These are phyloP conservation scores for Blastosporella zonata DNA, from an alignment of 1,284 basidiomycete species.

Conservation along the genomic window DNA sequence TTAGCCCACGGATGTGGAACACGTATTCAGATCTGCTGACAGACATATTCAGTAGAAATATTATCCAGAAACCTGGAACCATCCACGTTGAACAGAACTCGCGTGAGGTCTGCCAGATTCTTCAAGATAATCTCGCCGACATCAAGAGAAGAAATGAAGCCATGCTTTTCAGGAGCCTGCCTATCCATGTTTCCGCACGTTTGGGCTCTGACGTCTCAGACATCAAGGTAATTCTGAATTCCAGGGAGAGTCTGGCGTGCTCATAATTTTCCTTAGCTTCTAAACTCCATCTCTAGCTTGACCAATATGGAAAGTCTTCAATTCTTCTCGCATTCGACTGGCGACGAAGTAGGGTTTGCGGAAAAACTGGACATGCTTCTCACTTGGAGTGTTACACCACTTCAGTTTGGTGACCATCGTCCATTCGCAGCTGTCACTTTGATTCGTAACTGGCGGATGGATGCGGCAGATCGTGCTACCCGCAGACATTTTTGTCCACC, in stretches of 20 bases:
- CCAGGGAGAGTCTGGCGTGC: background rate
- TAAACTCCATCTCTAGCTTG: conserved; percentile 76
- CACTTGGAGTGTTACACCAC: conserved; percentile 83
- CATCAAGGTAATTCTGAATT: conserved; percentile 51
- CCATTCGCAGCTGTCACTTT: conserved; percentile 80
- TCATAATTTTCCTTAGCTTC: conserved; percentile 43
- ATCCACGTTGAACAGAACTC: conserved; percentile 36
- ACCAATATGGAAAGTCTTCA: conserved; percentile 62
- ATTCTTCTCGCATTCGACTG: conserved; percentile 56
- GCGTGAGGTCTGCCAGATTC: conserved; percentile 41
- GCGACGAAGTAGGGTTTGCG: conserved; percentile 47
- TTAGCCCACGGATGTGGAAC: conserved; percentile 70
- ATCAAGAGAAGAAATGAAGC: conserved; percentile 73
- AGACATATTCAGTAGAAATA: conserved; percentile 41
- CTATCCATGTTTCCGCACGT: conserved; percentile 53
- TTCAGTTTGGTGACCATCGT: conserved; percentile 84
- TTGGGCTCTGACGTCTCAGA: conserved; percentile 68
- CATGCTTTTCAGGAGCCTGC: conserved; percentile 69
- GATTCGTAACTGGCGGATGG: conserved; percentile 68
- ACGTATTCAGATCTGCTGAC: conserved; percentile 45
- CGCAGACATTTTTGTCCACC: conserved; percentile 56
- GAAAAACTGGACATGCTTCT: conserved; percentile 79
- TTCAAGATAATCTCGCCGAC: conserved; percentile 51
- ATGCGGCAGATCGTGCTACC: conserved; percentile 56
- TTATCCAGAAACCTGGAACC: conserved; percentile 31